These are phyloP conservation scores for Dictyostelium purpureum DNA, from an alignment of 78 protist genomes.

Conservation along the genomic window DNA sequence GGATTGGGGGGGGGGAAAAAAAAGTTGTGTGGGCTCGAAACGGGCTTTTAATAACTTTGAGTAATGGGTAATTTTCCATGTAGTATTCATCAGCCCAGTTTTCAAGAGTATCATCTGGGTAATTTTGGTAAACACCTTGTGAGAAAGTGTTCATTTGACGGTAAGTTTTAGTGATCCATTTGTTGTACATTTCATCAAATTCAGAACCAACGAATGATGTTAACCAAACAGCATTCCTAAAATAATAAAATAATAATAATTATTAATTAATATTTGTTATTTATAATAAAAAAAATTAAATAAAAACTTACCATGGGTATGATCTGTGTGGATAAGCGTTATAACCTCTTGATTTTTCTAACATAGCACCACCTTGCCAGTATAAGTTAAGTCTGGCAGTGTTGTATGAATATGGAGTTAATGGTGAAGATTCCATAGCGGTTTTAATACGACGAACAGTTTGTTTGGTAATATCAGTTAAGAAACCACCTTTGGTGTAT, in stretches of 20 bases:
- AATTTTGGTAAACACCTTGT: slow-evolving; percentile 62
- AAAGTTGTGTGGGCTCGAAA: slow-evolving; percentile 63
- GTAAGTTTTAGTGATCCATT: slow-evolving; percentile 31
- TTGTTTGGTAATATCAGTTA: neutral
- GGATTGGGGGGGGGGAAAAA: no score
- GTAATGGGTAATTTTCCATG: slow-evolving; percentile 41
- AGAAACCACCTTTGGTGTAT: slow-evolving; percentile 56
- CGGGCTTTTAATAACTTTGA: slow-evolving; percentile 10
- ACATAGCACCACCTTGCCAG: slow-evolving; percentile 67
- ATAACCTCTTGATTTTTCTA: slow-evolving; percentile 12
- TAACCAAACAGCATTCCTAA: slow-evolving; percentile 60
- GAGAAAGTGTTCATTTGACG: neutral
- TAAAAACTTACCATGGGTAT: no score
- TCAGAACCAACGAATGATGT: neutral
- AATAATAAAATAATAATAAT: no score
- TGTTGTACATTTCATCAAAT: neutral
- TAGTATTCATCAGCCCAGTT: slow-evolving; percentile 56
- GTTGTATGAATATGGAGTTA: slow-evolving; percentile 37
- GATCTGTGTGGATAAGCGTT: slow-evolving; percentile 42
- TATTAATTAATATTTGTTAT: no score
- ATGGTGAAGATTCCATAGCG: slow-evolving; percentile 22
- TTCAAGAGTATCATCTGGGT: slow-evolving; percentile 45
- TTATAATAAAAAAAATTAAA: no score
- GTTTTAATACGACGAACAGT: neutral
- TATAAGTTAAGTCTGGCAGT: slow-evolving; percentile 46